phyloP scores from a whole-genome alignment of 495 filamentous ascomycete species.

The Bryoglossum gracile region DNA sequence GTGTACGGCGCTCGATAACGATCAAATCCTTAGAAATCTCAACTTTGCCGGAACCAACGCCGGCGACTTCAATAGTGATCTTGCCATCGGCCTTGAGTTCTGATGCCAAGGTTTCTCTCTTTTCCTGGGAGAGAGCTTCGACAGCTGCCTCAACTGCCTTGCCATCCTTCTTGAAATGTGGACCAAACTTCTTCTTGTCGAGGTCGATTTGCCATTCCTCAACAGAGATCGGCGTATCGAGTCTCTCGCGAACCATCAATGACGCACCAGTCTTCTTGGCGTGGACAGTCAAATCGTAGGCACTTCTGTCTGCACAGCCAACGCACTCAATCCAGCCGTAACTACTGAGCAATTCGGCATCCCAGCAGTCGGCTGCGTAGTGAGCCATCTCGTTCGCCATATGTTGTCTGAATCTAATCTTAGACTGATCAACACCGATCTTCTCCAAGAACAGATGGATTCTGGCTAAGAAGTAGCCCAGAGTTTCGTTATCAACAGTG shows the following conservation, averaged over 20 bases:
- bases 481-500: slow-evolving; percentile 61
- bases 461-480: slow-evolving; percentile 62
- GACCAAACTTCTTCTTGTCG: slow-evolving; percentile 60
- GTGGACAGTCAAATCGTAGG: slow-evolving; percentile 61
- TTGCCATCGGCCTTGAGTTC: slow-evolving; percentile 43
- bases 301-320: slow-evolving; percentile 61
- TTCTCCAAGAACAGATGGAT: slow-evolving; percentile 56
- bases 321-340: slow-evolving; percentile 70
- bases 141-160: slow-evolving; percentile 52
- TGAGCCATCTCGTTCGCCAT: slow-evolving; percentile 72
- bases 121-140: slow-evolving; percentile 45
- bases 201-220: slow-evolving; percentile 56
- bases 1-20: slow-evolving; percentile 47
- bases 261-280: slow-evolving; percentile 53
- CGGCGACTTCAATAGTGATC: slow-evolving; percentile 47
- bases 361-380: slow-evolving; percentile 65
- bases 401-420: slow-evolving; percentile 62
- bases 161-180: slow-evolving; percentile 56
- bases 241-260: slow-evolving; percentile 50
- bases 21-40: slow-evolving; percentile 50
- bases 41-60: slow-evolving; percentile 48
- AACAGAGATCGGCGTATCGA: slow-evolving; percentile 46
- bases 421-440: slow-evolving; percentile 53
- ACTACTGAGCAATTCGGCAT: slow-evolving; percentile 56
- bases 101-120: slow-evolving; percentile 46